These are phyloP conservation scores for Crepidotus variabilis DNA, from an alignment of 768 basidiomycete genomes.

Conservation along the genomic window DNA sequence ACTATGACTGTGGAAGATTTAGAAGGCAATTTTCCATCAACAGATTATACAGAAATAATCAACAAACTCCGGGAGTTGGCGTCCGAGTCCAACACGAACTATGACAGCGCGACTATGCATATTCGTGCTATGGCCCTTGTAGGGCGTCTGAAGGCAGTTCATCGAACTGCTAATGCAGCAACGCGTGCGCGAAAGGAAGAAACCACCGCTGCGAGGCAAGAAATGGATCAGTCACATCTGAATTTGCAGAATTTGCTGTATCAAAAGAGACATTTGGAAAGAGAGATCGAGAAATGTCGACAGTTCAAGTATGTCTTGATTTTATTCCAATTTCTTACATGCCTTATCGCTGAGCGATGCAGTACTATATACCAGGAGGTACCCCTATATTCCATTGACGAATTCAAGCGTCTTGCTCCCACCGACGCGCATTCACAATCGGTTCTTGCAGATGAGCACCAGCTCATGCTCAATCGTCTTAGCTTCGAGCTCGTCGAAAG, in stretches of 20 bases:
- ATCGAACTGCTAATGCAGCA: slow-evolving; percentile 68
- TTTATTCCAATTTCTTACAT: background rate
- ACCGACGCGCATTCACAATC: slow-evolving; percentile 58
- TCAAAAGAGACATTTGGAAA: slow-evolving; percentile 85
- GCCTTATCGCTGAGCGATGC: background rate
- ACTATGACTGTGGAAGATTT: background rate
- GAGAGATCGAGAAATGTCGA: slow-evolving; percentile 89
- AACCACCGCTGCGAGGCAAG: slow-evolving; percentile 73
- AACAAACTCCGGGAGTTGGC: slow-evolving; percentile 64
- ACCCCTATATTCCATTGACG: slow-evolving; percentile 64
- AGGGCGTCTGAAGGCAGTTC: slow-evolving; percentile 73
- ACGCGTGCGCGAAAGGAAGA: slow-evolving; percentile 67
- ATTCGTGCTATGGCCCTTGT: slow-evolving; percentile 74
- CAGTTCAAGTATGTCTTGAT: slow-evolving; percentile 72
- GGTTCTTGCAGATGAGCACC: slow-evolving; percentile 66
- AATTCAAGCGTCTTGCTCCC: slow-evolving; percentile 69
- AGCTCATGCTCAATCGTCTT: slow-evolving; percentile 83
- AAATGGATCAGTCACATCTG: slow-evolving; percentile 89
- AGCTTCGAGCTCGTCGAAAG: slow-evolving; percentile 87
- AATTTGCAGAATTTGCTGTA: slow-evolving; percentile 84
- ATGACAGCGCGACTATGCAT: slow-evolving; percentile 51
- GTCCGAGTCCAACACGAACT: slow-evolving; percentile 33
- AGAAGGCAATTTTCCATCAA: slow-evolving; percentile 16
- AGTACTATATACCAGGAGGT: slow-evolving; percentile 91
- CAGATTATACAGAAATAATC: slow-evolving; percentile 47